Evolutionary conservation across 768 basidiomycete genomes (phyloP), one percentile per base, ranked within the genome.

Genomic region (Auriscalpium orientale): DNA sequence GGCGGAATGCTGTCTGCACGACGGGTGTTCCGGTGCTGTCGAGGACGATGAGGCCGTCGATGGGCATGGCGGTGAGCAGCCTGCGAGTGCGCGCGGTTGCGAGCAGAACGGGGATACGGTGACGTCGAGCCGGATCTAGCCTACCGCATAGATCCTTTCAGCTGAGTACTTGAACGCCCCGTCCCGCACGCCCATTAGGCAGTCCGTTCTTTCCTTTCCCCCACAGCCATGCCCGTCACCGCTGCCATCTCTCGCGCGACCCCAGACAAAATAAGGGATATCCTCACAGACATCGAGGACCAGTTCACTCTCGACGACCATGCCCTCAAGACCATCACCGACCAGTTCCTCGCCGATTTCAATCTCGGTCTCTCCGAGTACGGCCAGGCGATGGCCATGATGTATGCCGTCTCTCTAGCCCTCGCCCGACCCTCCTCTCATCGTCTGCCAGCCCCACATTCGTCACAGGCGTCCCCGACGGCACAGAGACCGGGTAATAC

Each of bases 401-500:
- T 98, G 85, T 89, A 62, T 55, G 82, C 66, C 9, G 21, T 21
- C 22, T 37, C 2, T 55, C 20, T 43, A 35, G 16, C 46, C 44
- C 22, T 40, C 22, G 18, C 38, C 22, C 20, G n/a, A 20, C 15
- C 49, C 6, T 46, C 18, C 43, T 46, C 38, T 22, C 15, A 40
- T 46, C 40, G 53, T 10, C 52, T 15, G 9, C 22, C 50, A 94
- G 91, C 62, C 97, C 97, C 7, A 89, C 92, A 10, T 99, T 91
- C 71, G 91, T 98, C 45, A 92, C 89, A n/a, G 87, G 87, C 51
- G 91, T 97, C 22, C 97, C 97, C 46, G 80, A 97, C 70, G 97
- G 97, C 47, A 83, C 85, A 50, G 97, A 99, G 72, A 88, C 82
- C 56, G 97, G 97, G 92, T 93, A 65, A 81, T 68, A 15, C 22